Evolutionary conservation across 805 yeast genomes (phyloP), one percentile per base, ranked within the genome.

Genomic region (Kregervanrija delftensis): DNA sequence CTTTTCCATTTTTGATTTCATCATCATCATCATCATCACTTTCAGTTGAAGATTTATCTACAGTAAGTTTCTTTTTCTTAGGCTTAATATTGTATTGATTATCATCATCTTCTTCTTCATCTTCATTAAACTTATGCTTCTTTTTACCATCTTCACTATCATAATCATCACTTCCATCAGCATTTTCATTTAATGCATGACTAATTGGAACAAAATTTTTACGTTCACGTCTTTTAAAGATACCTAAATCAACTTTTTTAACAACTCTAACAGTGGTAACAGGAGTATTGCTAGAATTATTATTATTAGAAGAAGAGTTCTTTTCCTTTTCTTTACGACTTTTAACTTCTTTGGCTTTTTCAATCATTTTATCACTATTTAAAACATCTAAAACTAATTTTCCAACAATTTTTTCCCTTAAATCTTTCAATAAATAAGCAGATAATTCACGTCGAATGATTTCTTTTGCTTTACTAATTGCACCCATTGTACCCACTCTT

Each of bases 401-500:
- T 0, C 85, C 89, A 17, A 86, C 73, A 3, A 85, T 64, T 48
- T 87, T 75, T 55, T 81, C 91, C 51, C 85, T 71, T 17, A 88
- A 75, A 63, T 88, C 95, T 48, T 83, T 82, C 15, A 79, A 65
- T 38, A 88, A 60, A 39, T 81, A 79, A 10, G 68, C 66, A 47
- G 77, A 77, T 41, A 88, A 70, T 51, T 88, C 96, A 44, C 74
- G 77, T 22, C 81, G 58, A 40, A 89, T 66, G 42, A 73, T 64
- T 16, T 72, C 65, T 1, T 76, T 69, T 0, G 96, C 83, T 39
- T 81, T 86, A 14, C 74, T 76, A 2, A 80, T 64, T 1, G 77
- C 69, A 46, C 57, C 56, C 28, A 56, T 47, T 43, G 52, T 53
- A 2, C 64, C 65, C n/a, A 64, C 45, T 40, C 57, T 51, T 0